Conservation (phyloP, 1,284 basidiomycete species). For the Marasmius sp. region DNA sequence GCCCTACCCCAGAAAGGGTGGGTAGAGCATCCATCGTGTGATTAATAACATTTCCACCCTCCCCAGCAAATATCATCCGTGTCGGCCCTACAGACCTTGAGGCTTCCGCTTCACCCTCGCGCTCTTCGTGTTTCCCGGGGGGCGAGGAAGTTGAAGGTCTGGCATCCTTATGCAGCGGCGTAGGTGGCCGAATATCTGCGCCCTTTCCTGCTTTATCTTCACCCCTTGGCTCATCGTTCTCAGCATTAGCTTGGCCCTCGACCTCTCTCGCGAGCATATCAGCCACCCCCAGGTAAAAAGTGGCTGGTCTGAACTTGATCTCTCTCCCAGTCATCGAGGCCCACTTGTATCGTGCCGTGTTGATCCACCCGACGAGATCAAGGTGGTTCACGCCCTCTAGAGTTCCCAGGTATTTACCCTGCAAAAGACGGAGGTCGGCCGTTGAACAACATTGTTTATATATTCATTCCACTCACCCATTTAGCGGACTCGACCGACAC, state of each 20-base stretch:
- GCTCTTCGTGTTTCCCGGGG: not conserved
- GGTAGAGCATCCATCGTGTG: not conserved
- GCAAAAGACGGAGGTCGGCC: conserved; percentile 5
- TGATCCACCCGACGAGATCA: conserved; percentile 86
- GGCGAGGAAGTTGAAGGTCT: not conserved
- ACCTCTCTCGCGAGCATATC: conserved; percentile 73
- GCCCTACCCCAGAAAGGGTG: not conserved
- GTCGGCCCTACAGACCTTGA: conserved; percentile 1
- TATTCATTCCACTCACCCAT: conserved; percentile 45
- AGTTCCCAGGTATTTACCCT: conserved; percentile 86
- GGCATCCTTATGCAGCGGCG: not conserved
- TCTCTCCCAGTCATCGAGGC: conserved; percentile 85
- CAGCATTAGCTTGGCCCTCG: conserved; percentile 40
- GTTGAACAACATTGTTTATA: not conserved
- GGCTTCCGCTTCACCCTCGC: not conserved
- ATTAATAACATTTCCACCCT: conserved; percentile 5
- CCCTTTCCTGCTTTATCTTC: conserved; percentile 14
- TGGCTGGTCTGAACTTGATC: conserved; percentile 86
- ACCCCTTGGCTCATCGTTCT: not conserved
- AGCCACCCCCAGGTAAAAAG: conserved; percentile 83
- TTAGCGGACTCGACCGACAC: conserved; percentile 82
- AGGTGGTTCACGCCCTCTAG: conserved; percentile 90
- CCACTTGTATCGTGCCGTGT: conserved; percentile 82
- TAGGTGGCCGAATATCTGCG: conserved; percentile 3
- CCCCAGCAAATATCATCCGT: conserved; percentile 8